A percentile compares a stretch with the other conserved stretches of the same genome.
Conservation (phyloP, 169 alveolate species). For the Pseudocohnilembus persalinus region DNA sequence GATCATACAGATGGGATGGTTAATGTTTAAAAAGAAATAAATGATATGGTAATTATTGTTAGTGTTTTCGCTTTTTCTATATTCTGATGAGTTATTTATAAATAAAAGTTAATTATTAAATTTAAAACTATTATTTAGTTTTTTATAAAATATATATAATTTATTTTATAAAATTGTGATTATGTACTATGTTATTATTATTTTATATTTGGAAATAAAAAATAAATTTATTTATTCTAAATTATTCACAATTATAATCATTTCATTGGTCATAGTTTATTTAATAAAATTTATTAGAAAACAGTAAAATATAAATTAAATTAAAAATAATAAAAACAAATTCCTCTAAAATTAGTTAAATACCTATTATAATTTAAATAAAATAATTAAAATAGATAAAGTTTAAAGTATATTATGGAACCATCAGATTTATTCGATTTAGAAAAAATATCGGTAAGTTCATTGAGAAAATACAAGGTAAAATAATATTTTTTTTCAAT, state of each 20-base stretch:
- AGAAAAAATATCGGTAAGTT: background rate
- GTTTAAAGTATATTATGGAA: background rate
- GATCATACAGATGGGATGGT: constrained; percentile 56
- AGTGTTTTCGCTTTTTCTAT: constrained; percentile 59
- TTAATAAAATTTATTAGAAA: background rate
- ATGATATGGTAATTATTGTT: constrained; percentile 52
- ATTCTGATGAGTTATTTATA: too few relatives aligned
- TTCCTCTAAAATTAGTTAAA: background rate
- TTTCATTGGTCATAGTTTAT: too few relatives aligned
- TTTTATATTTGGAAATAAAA: background rate
- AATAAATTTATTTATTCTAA: too few relatives aligned
- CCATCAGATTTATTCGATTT: constrained; percentile 1
- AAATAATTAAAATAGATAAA: background rate
- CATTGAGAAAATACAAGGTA: constrained; percentile 17
- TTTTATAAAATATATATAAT: background rate
- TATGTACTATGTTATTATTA: background rate
- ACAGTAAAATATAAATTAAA: background rate
- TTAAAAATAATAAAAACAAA: background rate
- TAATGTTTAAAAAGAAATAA: constrained; percentile 40
- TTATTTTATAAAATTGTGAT: background rate
- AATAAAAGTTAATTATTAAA: constrained; percentile 1
- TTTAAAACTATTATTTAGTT: background rate
- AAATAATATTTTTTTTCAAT: background rate
- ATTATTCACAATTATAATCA: too few relatives aligned
- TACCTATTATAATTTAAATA: background rate